These are phyloP conservation scores for Ogataea siamensis DNA, from an alignment of 805 yeast species.

Conservation along the genomic window DNA sequence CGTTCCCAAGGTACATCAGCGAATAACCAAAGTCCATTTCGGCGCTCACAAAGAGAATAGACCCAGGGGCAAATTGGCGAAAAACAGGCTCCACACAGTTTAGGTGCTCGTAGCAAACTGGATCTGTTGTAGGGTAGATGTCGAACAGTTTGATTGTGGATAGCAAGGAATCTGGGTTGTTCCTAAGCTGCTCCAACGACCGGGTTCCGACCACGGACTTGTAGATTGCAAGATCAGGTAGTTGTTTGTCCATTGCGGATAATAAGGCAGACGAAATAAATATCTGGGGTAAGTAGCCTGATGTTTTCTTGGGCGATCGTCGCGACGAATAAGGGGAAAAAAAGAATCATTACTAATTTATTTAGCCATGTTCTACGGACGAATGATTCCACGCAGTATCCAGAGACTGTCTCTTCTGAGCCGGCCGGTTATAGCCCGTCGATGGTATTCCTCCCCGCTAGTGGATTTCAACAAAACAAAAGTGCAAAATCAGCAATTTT, in stretches of 20 bases:
- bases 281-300: conserved; percentile 12
- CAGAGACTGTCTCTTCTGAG: background rate
- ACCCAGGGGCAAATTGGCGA: conserved; percentile 15
- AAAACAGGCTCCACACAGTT: conserved; percentile 6
- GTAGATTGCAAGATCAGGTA: background rate
- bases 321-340: conserved; percentile 7
- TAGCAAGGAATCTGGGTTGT: conserved; percentile 22
- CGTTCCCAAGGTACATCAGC: conserved; percentile 19
- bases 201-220: conserved; percentile 6
- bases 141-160: conserved; percentile 22
- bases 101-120: conserved; percentile 1
- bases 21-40: conserved; percentile 26
- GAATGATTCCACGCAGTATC: background rate
- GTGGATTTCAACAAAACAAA: conserved; percentile 33
- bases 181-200: conserved; percentile 12
- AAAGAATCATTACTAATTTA: conserved; percentile 2
- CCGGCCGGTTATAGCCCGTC: background rate
- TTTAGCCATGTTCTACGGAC: conserved; percentile 5
- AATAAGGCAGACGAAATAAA: background rate
- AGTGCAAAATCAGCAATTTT: conserved; percentile 32
- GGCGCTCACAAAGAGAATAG: conserved; percentile 18
- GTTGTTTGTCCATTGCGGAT: background rate
- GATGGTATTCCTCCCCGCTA: conserved; percentile 16
- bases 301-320: conserved; percentile 7
- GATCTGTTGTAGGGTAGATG: conserved; percentile 3